phyloP scores from a whole-genome alignment of 805 yeast genomes.

The Candida michaelii region DNA sequence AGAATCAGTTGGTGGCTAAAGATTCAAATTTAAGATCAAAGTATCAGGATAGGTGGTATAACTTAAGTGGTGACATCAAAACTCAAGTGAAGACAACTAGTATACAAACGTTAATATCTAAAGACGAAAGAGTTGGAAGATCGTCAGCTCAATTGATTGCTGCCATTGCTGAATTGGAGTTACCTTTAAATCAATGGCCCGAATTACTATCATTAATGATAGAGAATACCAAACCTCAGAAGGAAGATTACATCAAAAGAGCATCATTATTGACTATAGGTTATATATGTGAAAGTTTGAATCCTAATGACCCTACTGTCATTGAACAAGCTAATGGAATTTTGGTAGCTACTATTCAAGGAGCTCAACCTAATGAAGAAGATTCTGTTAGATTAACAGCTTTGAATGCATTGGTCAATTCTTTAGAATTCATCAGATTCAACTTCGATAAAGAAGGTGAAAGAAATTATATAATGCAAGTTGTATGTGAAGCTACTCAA shows the following conservation, averaged over 20 bases:
- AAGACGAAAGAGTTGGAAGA: slow-evolving; percentile 77
- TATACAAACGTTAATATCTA: slow-evolving; percentile 59
- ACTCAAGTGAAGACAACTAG: slow-evolving; percentile 60
- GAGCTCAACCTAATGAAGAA: slow-evolving; percentile 83
- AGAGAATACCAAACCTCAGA: slow-evolving; percentile 77
- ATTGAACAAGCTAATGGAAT: slow-evolving; percentile 87
- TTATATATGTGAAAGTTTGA: slow-evolving; percentile 92
- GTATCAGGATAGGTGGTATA: slow-evolving; percentile 74
- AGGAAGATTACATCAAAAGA: slow-evolving; percentile 77
- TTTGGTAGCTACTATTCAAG: slow-evolving; percentile 93
- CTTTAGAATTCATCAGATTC: slow-evolving; percentile 82
- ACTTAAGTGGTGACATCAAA: slow-evolving; percentile 55
- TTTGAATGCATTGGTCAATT: slow-evolving; percentile 84
- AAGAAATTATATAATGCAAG: slow-evolving; percentile 96
- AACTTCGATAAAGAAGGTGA: slow-evolving; percentile 94
- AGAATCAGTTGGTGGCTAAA: slow-evolving; percentile 85
- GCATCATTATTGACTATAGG: slow-evolving; percentile 89
- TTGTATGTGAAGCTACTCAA: slow-evolving; percentile 98
- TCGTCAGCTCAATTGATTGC: slow-evolving; percentile 94
- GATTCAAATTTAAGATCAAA: slow-evolving; percentile 57
- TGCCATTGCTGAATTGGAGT: slow-evolving; percentile 93
- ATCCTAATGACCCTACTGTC: slow-evolving; percentile 74
- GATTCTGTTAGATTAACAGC: slow-evolving; percentile 85
- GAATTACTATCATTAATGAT: slow-evolving; percentile 81
- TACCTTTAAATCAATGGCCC: slow-evolving; percentile 86